Evolutionary conservation across 768 basidiomycete genomes (phyloP).

Genomic region (Kwoniella botswanensis): DNA sequence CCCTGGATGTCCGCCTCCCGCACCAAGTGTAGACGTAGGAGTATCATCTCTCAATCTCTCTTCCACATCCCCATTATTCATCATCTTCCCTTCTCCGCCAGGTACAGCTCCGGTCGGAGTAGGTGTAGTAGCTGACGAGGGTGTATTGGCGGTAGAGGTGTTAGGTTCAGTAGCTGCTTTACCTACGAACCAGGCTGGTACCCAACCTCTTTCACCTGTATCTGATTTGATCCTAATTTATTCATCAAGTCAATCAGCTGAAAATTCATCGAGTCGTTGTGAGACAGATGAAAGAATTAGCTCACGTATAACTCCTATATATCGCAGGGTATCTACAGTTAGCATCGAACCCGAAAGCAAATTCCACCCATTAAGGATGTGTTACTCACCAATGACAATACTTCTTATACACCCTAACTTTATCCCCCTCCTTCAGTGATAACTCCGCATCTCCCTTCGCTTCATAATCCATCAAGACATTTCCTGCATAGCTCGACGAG

Average conservation of each 20-base stretch:
- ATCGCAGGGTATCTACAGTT: too few relatives aligned
- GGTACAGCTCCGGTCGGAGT: background rate
- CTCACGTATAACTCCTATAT: conserved; percentile 51
- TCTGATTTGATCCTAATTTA: conserved; percentile 80
- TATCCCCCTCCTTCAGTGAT: conserved; percentile 83
- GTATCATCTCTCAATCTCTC: conserved; percentile 8
- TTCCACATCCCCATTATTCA: background rate
- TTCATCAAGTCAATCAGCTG: background rate
- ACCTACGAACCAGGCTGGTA: conserved; percentile 97
- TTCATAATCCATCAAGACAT: conserved; percentile 94
- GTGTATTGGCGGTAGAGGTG: conserved; percentile 2
- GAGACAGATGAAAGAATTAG: background rate
- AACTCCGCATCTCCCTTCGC: conserved; percentile 93
- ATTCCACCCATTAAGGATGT: background rate
- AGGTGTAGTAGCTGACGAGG: conserved; percentile 20
- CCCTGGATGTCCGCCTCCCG: background rate
- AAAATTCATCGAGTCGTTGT: background rate
- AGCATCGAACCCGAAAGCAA: too few relatives aligned
- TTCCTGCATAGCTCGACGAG: conserved; percentile 95
- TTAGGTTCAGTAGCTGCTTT: conserved; percentile 61
- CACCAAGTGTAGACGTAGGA: conserved; percentile 5
- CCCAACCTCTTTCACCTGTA: conserved; percentile 93
- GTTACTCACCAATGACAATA: conserved; percentile 86
- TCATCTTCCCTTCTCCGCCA: background rate
- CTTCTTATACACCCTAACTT: conserved; percentile 89